A percentile compares a stretch with the other conserved stretches of the same genome.
phyloP scores from a whole-genome alignment of 164 flowering plant genomes.

The Tinospora cordifolia region DNA sequence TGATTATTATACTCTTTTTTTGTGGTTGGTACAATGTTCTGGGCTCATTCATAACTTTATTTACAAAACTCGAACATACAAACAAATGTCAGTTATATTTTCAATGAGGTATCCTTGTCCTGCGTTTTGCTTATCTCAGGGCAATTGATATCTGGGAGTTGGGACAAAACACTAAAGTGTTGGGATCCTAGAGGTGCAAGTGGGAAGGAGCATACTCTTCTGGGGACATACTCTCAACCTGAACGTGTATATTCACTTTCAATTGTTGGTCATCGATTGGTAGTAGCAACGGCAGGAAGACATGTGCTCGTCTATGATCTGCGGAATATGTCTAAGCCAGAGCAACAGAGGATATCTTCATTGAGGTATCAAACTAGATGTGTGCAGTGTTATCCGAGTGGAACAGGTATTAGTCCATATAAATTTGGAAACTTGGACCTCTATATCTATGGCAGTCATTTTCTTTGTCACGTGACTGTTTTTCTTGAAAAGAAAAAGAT shows the following conservation, averaged over 20 bases:
- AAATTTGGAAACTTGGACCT: too few relatives aligned
- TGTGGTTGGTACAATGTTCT: too few relatives aligned
- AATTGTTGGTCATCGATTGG: conserved; percentile 84
- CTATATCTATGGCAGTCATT: too few relatives aligned
- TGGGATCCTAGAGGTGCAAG: conserved; percentile 99
- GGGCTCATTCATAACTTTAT: too few relatives aligned
- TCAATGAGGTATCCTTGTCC: too few relatives aligned
- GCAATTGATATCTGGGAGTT: conserved; percentile 93
- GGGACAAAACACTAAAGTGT: conserved; percentile 96
- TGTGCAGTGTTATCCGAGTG: conserved; percentile 95
- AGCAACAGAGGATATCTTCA: conserved; percentile 93
- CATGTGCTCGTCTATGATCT: conserved; percentile 94
- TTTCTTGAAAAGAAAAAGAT: too few relatives aligned
- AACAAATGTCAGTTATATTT: too few relatives aligned
- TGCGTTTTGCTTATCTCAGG: conserved; percentile 32
- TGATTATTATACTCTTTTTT: too few relatives aligned
- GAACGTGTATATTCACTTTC: conserved; percentile 99
- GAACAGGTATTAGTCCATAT: conserved; percentile 56
- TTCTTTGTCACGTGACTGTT: too few relatives aligned
- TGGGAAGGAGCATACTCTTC: conserved; percentile 83
- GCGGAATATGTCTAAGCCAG: conserved; percentile 97
- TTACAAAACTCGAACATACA: too few relatives aligned
- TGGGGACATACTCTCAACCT: conserved; percentile 85
- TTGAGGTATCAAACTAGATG: conserved; percentile 97
- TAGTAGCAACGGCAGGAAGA: conserved; percentile 98